Base-by-base conservation (phyloP, 352 stramenopile genomes). In the Phytopythium mirpurense region DNA sequence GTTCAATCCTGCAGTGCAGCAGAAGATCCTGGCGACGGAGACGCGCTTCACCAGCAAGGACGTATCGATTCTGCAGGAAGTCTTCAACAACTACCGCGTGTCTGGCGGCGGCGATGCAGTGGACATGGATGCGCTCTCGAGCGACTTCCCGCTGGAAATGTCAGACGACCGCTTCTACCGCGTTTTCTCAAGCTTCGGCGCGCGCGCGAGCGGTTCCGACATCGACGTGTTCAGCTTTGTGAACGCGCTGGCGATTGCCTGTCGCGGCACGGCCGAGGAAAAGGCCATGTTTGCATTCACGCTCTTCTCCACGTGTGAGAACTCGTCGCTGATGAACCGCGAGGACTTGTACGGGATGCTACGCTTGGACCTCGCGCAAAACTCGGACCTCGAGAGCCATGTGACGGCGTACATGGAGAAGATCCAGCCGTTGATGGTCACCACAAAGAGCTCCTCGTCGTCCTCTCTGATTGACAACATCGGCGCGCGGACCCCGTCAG, bases 211-310 rank as follows among this genome's bases (percentile, higher is more conserved):
- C 50, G 83, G 83, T 14, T 57, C 65, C 11, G 83, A 93, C 46
- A 90, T 95, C 48, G 85, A 93, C 29, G 70, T 95, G 31, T 95
- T 95, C 54, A 90, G 76, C 55, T 95, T 95, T 60, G 83, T 95
- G 14, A 84, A 88, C 53, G 77, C 79, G 10, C 65, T 95, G 23
- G 79, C 78, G 35, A 84, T 89, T 47, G 77, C 85, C 1, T 93
- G 85, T 41, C 77, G 85, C 36, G 83, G 85, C 10, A 86, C 68
- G 1, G 57, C 52, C 0, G 71, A 90, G 29, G 83, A 92, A 31
- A 93, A 93, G 58, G 67, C 81, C 26, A 65, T 71, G 8, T 95
- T 92, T 53, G 81, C 82, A 12, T 95, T 93, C 51, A 88, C 73
- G 29, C 61, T 93, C 19, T 94, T 95, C 54, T 70, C 82, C 8